These are phyloP conservation scores for Podospora comata DNA, from an alignment of 495 filamentous ascomycete species.

Conservation along the genomic window DNA sequence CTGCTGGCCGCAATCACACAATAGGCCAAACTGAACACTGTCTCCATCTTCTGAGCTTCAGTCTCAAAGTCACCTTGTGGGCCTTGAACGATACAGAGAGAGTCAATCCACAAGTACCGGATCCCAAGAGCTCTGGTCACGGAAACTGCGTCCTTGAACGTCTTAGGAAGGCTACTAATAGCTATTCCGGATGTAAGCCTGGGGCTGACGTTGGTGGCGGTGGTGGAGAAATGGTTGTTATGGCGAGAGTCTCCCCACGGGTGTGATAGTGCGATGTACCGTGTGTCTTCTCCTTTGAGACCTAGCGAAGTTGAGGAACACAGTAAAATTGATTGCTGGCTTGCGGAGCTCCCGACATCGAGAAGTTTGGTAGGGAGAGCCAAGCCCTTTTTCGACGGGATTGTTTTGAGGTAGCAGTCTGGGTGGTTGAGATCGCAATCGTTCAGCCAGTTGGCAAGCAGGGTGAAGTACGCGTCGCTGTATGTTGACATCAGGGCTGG, in stretches of 20 bases:
- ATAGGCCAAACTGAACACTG: conserved; percentile 32
- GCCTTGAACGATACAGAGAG: conserved; percentile 40
- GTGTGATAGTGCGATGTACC: conserved; percentile 7
- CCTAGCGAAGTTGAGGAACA: neutral
- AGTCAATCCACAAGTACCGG: conserved; percentile 39
- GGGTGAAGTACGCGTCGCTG: neutral
- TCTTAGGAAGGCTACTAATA: conserved; percentile 13
- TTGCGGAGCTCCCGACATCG: neutral
- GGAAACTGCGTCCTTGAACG: conserved; percentile 24
- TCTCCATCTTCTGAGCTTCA: conserved; percentile 36
- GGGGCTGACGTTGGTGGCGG: neutral
- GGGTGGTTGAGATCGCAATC: conserved; percentile 5
- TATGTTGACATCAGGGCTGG: neutral
- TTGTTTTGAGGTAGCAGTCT: neutral
- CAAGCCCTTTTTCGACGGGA: neutral
- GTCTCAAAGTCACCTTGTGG: conserved; percentile 32
- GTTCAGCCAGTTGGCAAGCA: conserved; percentile 3
- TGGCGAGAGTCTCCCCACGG: conserved; percentile 2
- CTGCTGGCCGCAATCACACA: conserved; percentile 33
- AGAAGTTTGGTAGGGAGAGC: conserved; percentile 4
- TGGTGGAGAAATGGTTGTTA: conserved; percentile 1
- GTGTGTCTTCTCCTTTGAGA: neutral
- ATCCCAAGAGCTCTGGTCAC: conserved; percentile 17
- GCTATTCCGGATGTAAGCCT: conserved; percentile 11
- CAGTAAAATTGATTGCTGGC: neutral